A percentile compares a stretch with the other conserved stretches of the same genome.
These are phyloP conservation scores for Plantago coronopus DNA, from an alignment of 305 asterid species.

Conservation along the genomic window DNA sequence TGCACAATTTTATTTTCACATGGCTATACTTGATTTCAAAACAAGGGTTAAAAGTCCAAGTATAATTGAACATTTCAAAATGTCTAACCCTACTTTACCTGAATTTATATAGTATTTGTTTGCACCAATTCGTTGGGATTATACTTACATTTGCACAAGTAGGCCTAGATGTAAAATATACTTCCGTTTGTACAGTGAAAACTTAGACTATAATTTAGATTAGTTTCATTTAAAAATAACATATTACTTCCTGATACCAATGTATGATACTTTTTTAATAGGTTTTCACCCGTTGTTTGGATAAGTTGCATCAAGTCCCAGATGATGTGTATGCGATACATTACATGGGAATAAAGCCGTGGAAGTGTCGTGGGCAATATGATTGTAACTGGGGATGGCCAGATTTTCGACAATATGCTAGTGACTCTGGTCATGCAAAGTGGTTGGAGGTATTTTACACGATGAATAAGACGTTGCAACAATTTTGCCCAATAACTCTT, in stretches of 20 bases:
- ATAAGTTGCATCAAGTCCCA: constrained; percentile 28
- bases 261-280: background rate
- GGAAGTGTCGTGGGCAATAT: constrained; percentile 50
- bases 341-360: constrained; percentile 78
- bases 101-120: too few species aligned
- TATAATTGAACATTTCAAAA: too few species aligned
- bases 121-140: too few species aligned
- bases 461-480: constrained; percentile 45
- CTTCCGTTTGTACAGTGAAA: too few species aligned
- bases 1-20: background rate
- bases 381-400: constrained; percentile 73
- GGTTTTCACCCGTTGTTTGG: background rate
- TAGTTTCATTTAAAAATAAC: too few species aligned
- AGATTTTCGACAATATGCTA: constrained; percentile 42
- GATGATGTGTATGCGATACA: constrained; percentile 45
- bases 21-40: too few species aligned
- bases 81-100: too few species aligned
- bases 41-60: too few species aligned
- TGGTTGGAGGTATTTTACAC: constrained; percentile 56
- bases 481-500: constrained; percentile 30
- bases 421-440: constrained; percentile 49
- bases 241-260: too few species aligned
- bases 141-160: too few species aligned
- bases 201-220: too few species aligned
- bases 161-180: too few species aligned